phyloP scores from a whole-genome alignment of 176 grass and related monocot genomes.

The Calamus simplicifolius region DNA sequence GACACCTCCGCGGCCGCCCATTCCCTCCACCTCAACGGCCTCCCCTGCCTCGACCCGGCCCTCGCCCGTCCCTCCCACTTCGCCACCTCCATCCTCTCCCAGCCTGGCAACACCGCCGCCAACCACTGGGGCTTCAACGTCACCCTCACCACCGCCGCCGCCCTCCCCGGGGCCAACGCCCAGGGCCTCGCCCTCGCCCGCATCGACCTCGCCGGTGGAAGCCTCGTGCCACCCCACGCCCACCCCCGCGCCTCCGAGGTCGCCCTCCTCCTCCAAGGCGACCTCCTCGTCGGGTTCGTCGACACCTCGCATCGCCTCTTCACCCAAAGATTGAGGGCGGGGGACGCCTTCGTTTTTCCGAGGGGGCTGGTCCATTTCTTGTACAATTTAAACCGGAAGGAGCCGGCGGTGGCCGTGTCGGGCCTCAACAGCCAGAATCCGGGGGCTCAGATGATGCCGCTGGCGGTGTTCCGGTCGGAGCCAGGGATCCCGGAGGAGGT shows the following conservation, averaged over 20 bases:
- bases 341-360: conserved; percentile 58
- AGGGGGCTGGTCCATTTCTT: conserved; percentile 45
- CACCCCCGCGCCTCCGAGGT: conserved; percentile 61
- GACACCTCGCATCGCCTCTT: conserved; percentile 58
- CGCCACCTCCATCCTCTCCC: conserved; percentile 38
- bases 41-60: conserved; percentile 46
- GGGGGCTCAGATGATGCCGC: conserved; percentile 39
- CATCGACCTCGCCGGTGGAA: conserved; percentile 32
- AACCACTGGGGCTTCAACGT: conserved; percentile 37
- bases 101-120: conserved; percentile 6
- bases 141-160: conserved; percentile 31
- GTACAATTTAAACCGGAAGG: conserved; percentile 26
- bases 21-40: conserved; percentile 37
- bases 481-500: conserved; percentile 41
- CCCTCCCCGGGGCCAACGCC: conserved; percentile 42
- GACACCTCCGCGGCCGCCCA: conserved; percentile 1
- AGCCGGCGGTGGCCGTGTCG: conserved; percentile 41
- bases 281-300: conserved; percentile 44
- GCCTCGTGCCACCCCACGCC: conserved; percentile 45
- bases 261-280: conserved; percentile 34
- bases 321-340: conserved; percentile 53
- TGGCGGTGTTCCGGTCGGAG: conserved; percentile 41
- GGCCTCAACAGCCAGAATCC: conserved; percentile 61
- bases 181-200: conserved; percentile 51
- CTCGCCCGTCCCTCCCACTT: conserved; percentile 33